Percentiles rank a stretch among this genome's conserved stretches.
phyloP scores from a whole-genome alignment of 2,329 filamentous ascomycete species.

The Teratosphaeria epicoccoides region DNA sequence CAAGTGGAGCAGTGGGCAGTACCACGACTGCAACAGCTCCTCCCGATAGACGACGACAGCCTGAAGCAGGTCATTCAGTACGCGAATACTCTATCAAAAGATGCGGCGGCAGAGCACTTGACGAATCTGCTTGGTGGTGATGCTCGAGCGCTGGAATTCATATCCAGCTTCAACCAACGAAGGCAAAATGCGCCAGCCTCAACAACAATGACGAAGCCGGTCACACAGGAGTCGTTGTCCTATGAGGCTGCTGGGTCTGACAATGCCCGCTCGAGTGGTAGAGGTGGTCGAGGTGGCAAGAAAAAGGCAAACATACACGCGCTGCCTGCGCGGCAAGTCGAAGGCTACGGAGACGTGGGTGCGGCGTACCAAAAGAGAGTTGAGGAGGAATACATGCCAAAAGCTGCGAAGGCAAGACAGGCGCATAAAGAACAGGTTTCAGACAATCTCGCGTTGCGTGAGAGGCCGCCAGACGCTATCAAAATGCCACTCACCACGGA shows the following conservation, averaged over 20 bases:
- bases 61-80: conserved; percentile 78
- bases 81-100: conserved; percentile 62
- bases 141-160: conserved; percentile 61
- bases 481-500: conserved; percentile 35
- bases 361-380: conserved; percentile 70
- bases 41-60: conserved; percentile 77
- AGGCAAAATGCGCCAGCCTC: conserved; percentile 30
- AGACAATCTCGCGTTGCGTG: conserved; percentile 39
- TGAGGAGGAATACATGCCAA: conserved; percentile 62
- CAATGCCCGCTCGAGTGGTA: conserved; percentile 12
- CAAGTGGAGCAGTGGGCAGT: conserved; percentile 43
- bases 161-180: conserved; percentile 62
- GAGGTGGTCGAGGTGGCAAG: conserved; percentile 28
- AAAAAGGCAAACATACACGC: conserved; percentile 31
- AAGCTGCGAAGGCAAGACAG: conserved; percentile 29
- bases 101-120: conserved; percentile 72
- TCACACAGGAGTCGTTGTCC: conserved; percentile 1
- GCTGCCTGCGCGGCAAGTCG: conserved; percentile 33
- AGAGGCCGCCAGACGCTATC: conserved; percentile 38
- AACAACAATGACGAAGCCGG: neutral
- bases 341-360: conserved; percentile 51
- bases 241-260: conserved; percentile 3
- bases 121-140: conserved; percentile 81
- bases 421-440: conserved; percentile 25
- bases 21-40: conserved; percentile 63